Conservation (phyloP, 345 rosid species). For the Acer campestre region DNA sequence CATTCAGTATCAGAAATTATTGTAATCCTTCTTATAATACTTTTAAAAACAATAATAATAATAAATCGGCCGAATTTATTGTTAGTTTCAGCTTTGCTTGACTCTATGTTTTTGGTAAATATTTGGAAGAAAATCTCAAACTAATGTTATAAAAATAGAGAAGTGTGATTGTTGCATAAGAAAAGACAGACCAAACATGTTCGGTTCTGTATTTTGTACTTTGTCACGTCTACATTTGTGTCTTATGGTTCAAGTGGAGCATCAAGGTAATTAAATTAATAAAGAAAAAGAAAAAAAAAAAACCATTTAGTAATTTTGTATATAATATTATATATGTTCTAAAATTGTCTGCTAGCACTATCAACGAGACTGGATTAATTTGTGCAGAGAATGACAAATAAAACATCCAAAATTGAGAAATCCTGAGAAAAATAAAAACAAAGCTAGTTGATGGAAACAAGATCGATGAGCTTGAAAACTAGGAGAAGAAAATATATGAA, state of each 20-base stretch:
- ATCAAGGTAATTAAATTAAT: not conserved
- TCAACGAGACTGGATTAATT: not conserved
- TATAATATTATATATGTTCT: too few relatives aligned
- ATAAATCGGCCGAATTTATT: too few relatives aligned
- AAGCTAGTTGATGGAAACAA: constrained; percentile 1
- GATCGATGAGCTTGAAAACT: not conserved
- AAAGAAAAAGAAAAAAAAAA: too few relatives aligned
- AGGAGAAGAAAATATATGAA: not conserved
- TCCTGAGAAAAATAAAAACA: too few relatives aligned
- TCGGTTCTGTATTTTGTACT: not conserved
- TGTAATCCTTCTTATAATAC: too few relatives aligned
- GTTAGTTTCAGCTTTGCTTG: too few relatives aligned
- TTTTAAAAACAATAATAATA: too few relatives aligned
- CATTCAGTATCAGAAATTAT: too few relatives aligned
- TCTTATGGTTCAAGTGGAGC: not conserved
- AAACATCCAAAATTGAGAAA: not conserved
- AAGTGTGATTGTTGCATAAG: not conserved
- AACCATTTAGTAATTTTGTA: too few relatives aligned
- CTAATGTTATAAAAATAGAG: too few relatives aligned
- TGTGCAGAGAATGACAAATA: not conserved
- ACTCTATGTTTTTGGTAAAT: too few relatives aligned
- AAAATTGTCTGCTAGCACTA: not conserved
- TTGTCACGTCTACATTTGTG: not conserved
- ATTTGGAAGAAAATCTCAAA: not conserved
- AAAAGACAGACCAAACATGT: not conserved